Percentiles rank a stretch among this genome's conserved stretches.
Conservation (phyloP, 495 filamentous ascomycete genomes). For the Sabuloglossum arenarium region DNA sequence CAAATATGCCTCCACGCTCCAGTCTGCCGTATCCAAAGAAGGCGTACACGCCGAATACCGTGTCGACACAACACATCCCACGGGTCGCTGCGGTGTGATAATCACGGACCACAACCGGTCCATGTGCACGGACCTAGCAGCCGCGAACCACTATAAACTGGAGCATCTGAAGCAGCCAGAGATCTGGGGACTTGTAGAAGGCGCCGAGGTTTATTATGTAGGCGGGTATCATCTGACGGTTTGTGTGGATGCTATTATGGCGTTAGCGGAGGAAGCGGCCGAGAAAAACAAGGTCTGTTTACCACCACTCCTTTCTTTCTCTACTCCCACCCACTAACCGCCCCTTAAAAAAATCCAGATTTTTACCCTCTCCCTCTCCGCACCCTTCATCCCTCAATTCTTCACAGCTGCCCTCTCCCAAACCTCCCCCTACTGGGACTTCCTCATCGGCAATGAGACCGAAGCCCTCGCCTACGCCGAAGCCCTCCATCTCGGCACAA, state of each 20-base stretch:
- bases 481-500: slow-evolving; percentile 43
- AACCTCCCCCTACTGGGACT: slow-evolving; percentile 79
- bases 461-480: slow-evolving; percentile 75
- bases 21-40: slow-evolving; percentile 54
- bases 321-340: slow-evolving; percentile 1
- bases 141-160: slow-evolving; percentile 89
- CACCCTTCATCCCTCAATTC: slow-evolving; percentile 90
- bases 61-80: slow-evolving; percentile 58
- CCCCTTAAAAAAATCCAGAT: slow-evolving; percentile 20
- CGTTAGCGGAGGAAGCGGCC: slow-evolving; percentile 75
- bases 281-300: slow-evolving; percentile 51
- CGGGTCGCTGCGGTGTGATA: slow-evolving; percentile 86
- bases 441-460: slow-evolving; percentile 90
- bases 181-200: slow-evolving; percentile 77
- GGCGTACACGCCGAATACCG: slow-evolving; percentile 88
- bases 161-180: slow-evolving; percentile 82
- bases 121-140: slow-evolving; percentile 89
- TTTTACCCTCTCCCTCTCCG: slow-evolving; percentile 76
- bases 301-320: background rate
- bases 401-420: slow-evolving; percentile 90
- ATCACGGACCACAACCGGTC: slow-evolving; percentile 87
- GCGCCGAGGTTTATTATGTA: slow-evolving; percentile 73
- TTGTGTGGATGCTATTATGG: slow-evolving; percentile 71
- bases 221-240: slow-evolving; percentile 84
- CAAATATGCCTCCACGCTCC: slow-evolving; percentile 72